Percentiles rank a stretch among this genome's conserved stretches.
These are phyloP conservation scores for Mycena sp. DNA, from an alignment of 1,284 basidiomycete species.

Conservation along the genomic window DNA sequence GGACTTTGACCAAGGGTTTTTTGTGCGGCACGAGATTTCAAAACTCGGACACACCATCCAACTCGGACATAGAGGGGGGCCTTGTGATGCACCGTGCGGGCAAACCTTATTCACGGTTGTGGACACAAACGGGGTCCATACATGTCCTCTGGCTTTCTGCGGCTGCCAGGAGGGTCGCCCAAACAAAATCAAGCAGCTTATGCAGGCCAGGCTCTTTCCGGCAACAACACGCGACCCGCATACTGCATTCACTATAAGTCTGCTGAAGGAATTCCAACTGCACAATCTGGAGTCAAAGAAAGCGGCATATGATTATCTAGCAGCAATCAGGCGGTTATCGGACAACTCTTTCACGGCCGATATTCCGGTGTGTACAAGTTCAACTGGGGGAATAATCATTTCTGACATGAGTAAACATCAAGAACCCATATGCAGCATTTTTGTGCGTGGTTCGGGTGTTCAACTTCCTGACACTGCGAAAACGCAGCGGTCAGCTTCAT, in stretches of 20 bases:
- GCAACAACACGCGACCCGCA: too few species aligned
- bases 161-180: slow-evolving; percentile 32
- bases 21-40: background rate
- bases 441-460: slow-evolving; percentile 34
- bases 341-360: too few species aligned
- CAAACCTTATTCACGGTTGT: slow-evolving; percentile 36
- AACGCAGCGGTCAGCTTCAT: slow-evolving; percentile 35
- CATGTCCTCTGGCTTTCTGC: slow-evolving; percentile 16
- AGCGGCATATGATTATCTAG: too few species aligned
- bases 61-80: background rate
- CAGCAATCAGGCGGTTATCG: too few species aligned
- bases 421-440: slow-evolving; percentile 31
- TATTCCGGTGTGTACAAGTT: too few species aligned
- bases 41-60: background rate
- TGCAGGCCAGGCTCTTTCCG: too few species aligned
- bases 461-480: slow-evolving; percentile 32
- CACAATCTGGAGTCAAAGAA: too few species aligned
- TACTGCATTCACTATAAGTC: too few species aligned
- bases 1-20: background rate
- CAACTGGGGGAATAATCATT: slow-evolving; percentile 29
- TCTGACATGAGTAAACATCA: slow-evolving; percentile 40
- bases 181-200: too few species aligned
- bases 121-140: slow-evolving; percentile 33
- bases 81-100: background rate
- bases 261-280: too few species aligned